These are phyloP conservation scores for Corymbia maculata DNA, from an alignment of 345 rosid genomes.

Conservation along the genomic window DNA sequence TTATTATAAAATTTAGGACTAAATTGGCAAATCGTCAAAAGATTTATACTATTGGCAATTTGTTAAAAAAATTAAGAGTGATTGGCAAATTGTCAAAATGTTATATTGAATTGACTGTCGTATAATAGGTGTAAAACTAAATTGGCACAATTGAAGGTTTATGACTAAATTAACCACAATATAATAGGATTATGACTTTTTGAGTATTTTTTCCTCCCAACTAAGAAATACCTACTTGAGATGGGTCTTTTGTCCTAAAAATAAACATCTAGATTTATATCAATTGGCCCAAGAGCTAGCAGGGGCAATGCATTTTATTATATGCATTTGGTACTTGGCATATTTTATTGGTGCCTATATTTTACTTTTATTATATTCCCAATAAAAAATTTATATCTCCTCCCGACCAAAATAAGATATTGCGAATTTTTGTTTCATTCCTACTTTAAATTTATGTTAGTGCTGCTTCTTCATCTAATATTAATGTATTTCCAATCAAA, in stretches of 20 bases:
- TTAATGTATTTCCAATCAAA: not conserved
- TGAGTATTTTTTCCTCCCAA: no score
- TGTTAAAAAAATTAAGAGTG: no score
- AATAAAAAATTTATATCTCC: not conserved
- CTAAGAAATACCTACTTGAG: not conserved
- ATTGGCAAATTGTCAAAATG: no score
- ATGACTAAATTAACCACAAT: rapidly evolving
- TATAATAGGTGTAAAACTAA: no score
- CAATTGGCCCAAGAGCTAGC: not conserved
- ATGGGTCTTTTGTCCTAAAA: not conserved
- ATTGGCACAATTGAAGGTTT: no score
- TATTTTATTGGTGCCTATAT: not conserved
- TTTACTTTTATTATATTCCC: no score
- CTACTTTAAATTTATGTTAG: not conserved
- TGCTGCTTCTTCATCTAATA: not conserved
- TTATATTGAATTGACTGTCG: rapidly evolving
- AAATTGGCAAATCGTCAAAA: no score
- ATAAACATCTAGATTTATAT: not conserved
- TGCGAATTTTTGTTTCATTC: not conserved
- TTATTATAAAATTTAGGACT: no score
- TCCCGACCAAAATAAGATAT: not conserved
- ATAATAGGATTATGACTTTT: no score
- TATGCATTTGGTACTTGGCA: not conserved
- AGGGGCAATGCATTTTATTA: not conserved
- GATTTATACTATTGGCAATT: no score